phyloP scores from a whole-genome alignment of 164 flowering plant genomes.

The Macadamia integrifolia region DNA sequence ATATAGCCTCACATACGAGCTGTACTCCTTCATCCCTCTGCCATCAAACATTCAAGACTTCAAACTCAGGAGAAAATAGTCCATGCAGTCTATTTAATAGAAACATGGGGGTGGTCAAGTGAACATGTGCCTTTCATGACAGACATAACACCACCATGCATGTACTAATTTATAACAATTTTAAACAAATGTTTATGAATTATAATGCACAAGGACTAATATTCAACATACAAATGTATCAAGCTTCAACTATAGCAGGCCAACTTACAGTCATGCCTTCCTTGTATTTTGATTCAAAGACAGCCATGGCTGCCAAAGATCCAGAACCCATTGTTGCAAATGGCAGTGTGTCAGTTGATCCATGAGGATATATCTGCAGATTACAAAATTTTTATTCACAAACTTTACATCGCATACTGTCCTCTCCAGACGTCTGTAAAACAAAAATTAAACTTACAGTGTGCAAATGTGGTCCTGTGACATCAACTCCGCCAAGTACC shows the following conservation, averaged over 20 bases:
- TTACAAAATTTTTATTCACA: not conserved
- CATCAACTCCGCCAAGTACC: constrained; percentile 98
- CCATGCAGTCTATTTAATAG: too few species aligned
- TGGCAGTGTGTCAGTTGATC: constrained; percentile 93
- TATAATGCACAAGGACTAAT: too few species aligned
- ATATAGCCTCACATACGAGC: constrained; percentile 75
- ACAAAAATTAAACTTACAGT: constrained; percentile 52
- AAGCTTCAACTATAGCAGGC: not conserved
- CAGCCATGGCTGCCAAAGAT: constrained; percentile 95
- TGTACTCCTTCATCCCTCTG: constrained; percentile 92
- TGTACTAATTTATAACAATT: not conserved
- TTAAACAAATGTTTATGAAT: too few species aligned
- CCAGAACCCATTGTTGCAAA: constrained; percentile 99
- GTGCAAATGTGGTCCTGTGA: constrained; percentile 94
- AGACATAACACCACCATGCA: not conserved
- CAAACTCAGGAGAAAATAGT: not conserved
- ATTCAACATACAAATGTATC: too few species aligned
- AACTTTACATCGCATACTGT: not conserved
- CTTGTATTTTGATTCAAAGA: constrained; percentile 78
- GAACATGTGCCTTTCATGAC: too few species aligned
- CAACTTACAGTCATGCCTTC: constrained; percentile 85
- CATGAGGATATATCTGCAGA: constrained; percentile 93
- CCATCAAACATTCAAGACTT: constrained; percentile 6
- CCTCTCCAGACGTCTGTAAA: not conserved
- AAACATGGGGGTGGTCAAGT: too few species aligned